Evolutionary conservation across 2,329 filamentous ascomycete genomes (phyloP).

Genomic region (Cladophialophora yegresii): DNA sequence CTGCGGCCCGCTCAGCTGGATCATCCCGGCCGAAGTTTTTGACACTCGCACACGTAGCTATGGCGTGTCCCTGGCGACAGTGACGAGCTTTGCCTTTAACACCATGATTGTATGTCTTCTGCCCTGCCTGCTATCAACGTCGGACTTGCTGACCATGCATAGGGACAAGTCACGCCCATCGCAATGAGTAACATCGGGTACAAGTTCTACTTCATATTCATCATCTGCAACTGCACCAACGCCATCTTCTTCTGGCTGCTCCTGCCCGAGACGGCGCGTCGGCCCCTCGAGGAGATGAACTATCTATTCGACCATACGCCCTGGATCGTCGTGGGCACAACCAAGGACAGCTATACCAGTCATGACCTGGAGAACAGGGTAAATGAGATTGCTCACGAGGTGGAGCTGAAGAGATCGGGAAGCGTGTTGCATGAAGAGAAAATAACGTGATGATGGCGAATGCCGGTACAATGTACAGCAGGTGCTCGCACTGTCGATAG

Average conservation of each 20-base stretch:
- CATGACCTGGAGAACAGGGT: slow-evolving; percentile 63
- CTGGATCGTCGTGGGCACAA: slow-evolving; percentile 61
- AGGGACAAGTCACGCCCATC: slow-evolving; percentile 63
- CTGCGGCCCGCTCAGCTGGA: slow-evolving; percentile 67
- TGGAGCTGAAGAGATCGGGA: slow-evolving; percentile 20
- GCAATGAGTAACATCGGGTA: slow-evolving; percentile 60
- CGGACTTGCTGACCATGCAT: background rate
- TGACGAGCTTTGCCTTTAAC: slow-evolving; percentile 73
- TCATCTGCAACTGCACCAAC: slow-evolving; percentile 69
- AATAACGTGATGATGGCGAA: background rate
- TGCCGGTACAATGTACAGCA: background rate
- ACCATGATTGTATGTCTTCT: slow-evolving; percentile 62
- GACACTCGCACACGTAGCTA: slow-evolving; percentile 74
- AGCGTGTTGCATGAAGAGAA: slow-evolving; percentile 32
- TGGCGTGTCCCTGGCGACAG: slow-evolving; percentile 73
- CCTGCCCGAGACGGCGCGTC: slow-evolving; percentile 62
- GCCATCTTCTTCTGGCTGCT: slow-evolving; percentile 68
- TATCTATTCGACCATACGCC: slow-evolving; percentile 67
- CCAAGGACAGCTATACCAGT: slow-evolving; percentile 55
- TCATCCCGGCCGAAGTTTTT: slow-evolving; percentile 67
- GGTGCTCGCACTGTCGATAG: background rate
- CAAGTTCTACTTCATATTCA: slow-evolving; percentile 62
- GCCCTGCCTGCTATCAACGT: background rate
- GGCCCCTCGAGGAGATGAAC: slow-evolving; percentile 67
- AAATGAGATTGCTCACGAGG: slow-evolving; percentile 59